These are phyloP conservation scores for Epichloe sylvatica DNA, from an alignment of 2,329 filamentous ascomycete species.

Conservation along the genomic window DNA sequence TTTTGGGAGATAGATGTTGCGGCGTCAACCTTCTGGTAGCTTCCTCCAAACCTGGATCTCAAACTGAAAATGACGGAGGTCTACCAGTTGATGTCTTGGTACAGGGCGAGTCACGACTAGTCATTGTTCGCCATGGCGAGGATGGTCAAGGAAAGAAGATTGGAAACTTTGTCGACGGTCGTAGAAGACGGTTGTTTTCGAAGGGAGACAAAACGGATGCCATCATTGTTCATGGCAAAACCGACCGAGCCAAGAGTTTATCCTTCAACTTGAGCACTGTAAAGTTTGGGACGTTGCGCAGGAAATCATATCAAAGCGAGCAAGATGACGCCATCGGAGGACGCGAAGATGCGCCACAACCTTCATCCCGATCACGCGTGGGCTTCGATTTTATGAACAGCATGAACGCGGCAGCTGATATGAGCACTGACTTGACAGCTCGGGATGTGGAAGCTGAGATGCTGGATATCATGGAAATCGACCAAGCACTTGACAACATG, in stretches of 20 bases:
- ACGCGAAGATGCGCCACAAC: constrained; percentile 12
- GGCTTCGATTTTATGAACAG: constrained; percentile 38
- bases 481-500: constrained; percentile 43
- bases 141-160: constrained; percentile 31
- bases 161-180: constrained; percentile 22
- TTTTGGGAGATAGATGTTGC: constrained; percentile 43
- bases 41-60: constrained; percentile 13
- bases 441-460: constrained; percentile 46
- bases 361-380: constrained; percentile 18
- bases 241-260: constrained; percentile 22
- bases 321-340: constrained; percentile 11
- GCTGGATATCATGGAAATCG: constrained; percentile 53
- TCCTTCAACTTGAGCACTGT: constrained; percentile 37
- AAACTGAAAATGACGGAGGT: constrained; percentile 19
- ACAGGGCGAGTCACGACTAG: constrained; percentile 40
- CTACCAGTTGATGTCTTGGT: constrained; percentile 40
- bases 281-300: constrained; percentile 24
- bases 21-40: constrained; percentile 34
- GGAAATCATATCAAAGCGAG: constrained; percentile 15
- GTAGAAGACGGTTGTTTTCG: constrained; percentile 22
- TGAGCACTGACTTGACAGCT: constrained; percentile 32
- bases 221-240: constrained; percentile 41
- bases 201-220: constrained; percentile 32
- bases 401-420: constrained; percentile 39
- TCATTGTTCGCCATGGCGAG: constrained; percentile 40